phyloP scores from a whole-genome alignment of 2,329 filamentous ascomycete genomes.

The Penicillium frequentans region DNA sequence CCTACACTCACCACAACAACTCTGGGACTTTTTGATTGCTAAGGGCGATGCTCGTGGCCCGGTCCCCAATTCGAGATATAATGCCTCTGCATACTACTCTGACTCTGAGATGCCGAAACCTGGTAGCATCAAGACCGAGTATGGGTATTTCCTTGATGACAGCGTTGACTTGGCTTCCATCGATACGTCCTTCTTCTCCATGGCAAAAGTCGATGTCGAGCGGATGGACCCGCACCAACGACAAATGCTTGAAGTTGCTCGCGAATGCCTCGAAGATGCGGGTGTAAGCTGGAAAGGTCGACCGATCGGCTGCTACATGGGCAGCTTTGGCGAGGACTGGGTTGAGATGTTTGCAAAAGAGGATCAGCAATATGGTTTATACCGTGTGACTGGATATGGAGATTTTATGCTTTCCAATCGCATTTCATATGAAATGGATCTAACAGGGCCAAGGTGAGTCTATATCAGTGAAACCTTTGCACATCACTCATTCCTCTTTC shows the following conservation, averaged over 20 bases:
- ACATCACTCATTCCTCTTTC: neutral
- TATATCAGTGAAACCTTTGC: neutral
- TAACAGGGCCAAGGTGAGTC: conserved; percentile 23
- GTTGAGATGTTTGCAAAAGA: conserved; percentile 22
- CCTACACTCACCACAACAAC: conserved; percentile 12
- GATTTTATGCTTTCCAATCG: conserved; percentile 27
- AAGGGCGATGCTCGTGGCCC: conserved; percentile 19
- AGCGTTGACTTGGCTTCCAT: conserved; percentile 11
- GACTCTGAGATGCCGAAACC: conserved; percentile 10
- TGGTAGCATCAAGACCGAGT: conserved; percentile 6
- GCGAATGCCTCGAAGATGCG: conserved; percentile 36
- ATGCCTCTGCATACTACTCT: conserved; percentile 25
- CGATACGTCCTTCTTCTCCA: neutral
- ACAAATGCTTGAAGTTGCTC: conserved; percentile 31
- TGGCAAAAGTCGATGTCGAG: neutral
- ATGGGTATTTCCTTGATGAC: conserved; percentile 33
- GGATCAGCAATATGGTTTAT: conserved; percentile 15
- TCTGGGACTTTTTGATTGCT: conserved; percentile 24
- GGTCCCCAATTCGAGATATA: conserved; percentile 26
- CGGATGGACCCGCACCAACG: conserved; percentile 35
- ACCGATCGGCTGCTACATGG: conserved; percentile 30
- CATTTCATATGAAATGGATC: conserved; percentile 25
- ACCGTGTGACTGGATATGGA: conserved; percentile 15
- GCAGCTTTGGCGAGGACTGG: conserved; percentile 29
- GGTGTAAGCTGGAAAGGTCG: conserved; percentile 30